Percentiles rank a stretch among this genome's conserved stretches.
phyloP scores from a whole-genome alignment of 768 basidiomycete genomes.

The Coprinopsis strossmayeri region DNA sequence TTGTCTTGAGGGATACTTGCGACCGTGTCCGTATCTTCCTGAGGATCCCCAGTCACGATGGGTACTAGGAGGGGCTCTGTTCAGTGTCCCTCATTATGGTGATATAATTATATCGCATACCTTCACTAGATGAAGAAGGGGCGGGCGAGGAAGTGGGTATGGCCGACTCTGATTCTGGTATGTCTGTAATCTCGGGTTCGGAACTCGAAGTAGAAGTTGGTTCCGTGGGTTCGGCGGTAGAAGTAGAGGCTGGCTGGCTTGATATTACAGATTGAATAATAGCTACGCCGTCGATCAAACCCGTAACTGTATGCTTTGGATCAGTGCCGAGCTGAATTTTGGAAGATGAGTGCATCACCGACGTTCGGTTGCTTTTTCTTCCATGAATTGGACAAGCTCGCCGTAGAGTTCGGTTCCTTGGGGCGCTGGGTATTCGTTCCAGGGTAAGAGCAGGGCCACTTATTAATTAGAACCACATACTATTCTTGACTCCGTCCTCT shows the following conservation, averaged over 20 bases:
- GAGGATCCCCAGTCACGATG: no score
- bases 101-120: no score
- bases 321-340: background rate
- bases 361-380: background rate
- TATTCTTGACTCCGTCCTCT: slow-evolving; percentile 13
- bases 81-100: no score
- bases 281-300: background rate
- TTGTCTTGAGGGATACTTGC: no score
- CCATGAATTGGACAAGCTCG: background rate
- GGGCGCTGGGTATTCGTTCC: background rate
- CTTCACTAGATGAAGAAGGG: no score
- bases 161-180: background rate
- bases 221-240: background rate
- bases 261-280: background rate
- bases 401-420: slow-evolving; percentile 4
- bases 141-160: no score
- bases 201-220: background rate
- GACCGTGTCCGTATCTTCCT: no score
- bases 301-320: background rate
- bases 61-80: no score
- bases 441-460: background rate
- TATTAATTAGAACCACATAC: slow-evolving; percentile 7
- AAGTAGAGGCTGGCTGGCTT: no score
- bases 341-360: background rate
- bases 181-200: background rate